Base-by-base conservation (phyloP, 2,329 filamentous ascomycete species). In the Verticillium klebahnii region DNA sequence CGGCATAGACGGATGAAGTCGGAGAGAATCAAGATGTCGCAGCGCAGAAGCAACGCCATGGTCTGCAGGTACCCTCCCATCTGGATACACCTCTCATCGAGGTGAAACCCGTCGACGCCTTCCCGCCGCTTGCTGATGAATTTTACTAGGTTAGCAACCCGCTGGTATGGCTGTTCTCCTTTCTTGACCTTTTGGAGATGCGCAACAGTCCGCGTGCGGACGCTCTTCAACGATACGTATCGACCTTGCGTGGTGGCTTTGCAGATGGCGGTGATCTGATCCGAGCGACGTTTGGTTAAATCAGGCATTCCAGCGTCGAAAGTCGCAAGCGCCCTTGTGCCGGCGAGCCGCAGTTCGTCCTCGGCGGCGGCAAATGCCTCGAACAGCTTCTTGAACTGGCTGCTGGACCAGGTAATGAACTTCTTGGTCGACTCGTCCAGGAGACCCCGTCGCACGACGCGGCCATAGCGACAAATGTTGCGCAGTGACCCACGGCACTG, bases 381-480 rank as follows among this genome's bases (percentile, higher is more conserved):
- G 1, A 74, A 75, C 15, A 85, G 71, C 8, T 73, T 67, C 0
- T 77, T 36, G 14, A 36, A 36, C 64, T 59, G 36, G 61, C 32
- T 62, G 15, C 82, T 81, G 0, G 82, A 78, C 75, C 79, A 84
- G 3, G 80, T 67, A n/a, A 88, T 80, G 68, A 90, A 87, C 64
- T 85, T 87, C 72, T 88, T 89, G 0, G 85, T 85, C 0, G 82
- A 78, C 68, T 89, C 83, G 60, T 90, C 86, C 0, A 91, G 76
- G 7, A 86, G 74, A 1, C 82, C 85, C 4, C 83, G 79, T 39
- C 85, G 80, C 32, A 89, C 78, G 3, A 90, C 81, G 11, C 87
- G 80, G 15, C 85, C 84, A 67, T 91, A 91, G 4, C 88, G 77
- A 2, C 82, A 73, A 59, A 90, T 76, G 62, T 81, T 80, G 19